Percentiles rank a stretch among this genome's conserved stretches.
Evolutionary conservation across 169 alveolate genomes (phyloP).

Genomic region (Nephromyces sp.): DNA sequence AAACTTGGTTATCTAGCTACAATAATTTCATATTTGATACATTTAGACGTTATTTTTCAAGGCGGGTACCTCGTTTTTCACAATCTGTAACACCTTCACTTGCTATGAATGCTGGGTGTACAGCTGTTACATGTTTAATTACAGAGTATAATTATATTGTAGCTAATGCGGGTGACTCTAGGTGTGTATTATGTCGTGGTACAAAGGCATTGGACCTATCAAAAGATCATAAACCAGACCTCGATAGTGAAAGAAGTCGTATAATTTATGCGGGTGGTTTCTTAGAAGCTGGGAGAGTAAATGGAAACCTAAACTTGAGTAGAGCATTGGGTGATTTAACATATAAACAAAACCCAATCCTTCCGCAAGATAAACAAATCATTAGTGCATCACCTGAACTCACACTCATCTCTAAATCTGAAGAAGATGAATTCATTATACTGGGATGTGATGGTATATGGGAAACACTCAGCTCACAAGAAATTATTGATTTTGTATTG

Average conservation of each 20-base stretch:
- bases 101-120: conserved; percentile 36
- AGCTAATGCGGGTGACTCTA: conserved; percentile 99
- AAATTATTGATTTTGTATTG: conserved; percentile 28
- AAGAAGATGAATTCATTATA: conserved; percentile 44
- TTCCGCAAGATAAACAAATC: conserved; percentile 42
- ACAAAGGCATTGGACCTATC: conserved; percentile 84
- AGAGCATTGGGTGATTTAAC: conserved; percentile 51
- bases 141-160: conserved; percentile 50
- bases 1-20: too few species aligned
- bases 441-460: conserved; percentile 44
- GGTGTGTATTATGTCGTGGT: conserved; percentile 87
- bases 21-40: too few species aligned
- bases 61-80: too few species aligned
- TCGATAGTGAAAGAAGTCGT: conserved; percentile 70
- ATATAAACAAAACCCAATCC: conserved; percentile 29
- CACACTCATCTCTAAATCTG: conserved; percentile 25
- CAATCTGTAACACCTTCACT: too few species aligned
- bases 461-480: conserved; percentile 32
- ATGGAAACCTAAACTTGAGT: conserved; percentile 47
- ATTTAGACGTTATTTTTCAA: too few species aligned
- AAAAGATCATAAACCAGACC: conserved; percentile 95
- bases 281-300: conserved; percentile 40
- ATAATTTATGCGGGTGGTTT: conserved; percentile 32
- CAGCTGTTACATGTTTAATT: conserved; percentile 28
- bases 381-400: conserved; percentile 48